Conservation (phyloP, 305 asterid species). For the Fraxinus floribunda region DNA sequence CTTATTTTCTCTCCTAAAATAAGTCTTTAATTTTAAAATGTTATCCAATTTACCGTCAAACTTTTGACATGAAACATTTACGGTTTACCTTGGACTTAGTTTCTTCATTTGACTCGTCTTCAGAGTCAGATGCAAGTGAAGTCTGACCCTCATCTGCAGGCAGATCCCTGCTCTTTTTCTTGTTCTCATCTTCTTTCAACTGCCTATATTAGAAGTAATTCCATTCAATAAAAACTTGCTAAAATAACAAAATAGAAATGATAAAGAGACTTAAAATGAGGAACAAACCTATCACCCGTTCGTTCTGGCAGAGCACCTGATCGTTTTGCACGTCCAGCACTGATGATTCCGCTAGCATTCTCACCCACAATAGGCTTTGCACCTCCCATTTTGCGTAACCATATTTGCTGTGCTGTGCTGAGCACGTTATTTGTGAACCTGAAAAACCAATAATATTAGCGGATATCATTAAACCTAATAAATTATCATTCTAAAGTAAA, state of each 20-base stretch:
- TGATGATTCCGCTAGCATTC: slow-evolving; percentile 90
- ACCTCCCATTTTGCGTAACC: slow-evolving; percentile 96
- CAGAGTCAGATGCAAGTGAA: slow-evolving; percentile 52
- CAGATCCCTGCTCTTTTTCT: slow-evolving; percentile 55
- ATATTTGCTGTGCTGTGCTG: slow-evolving; percentile 96
- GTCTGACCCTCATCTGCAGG: slow-evolving; percentile 49
- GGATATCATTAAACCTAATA: not conserved
- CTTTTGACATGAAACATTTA: not conserved
- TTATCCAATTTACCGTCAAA: not conserved
- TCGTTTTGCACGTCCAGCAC: slow-evolving; percentile 96
- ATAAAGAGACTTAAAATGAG: slow-evolving; percentile 7
- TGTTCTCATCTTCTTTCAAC: slow-evolving; percentile 77
- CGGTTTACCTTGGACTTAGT: slow-evolving; percentile 60
- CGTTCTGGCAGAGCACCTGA: slow-evolving; percentile 53
- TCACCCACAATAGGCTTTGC: slow-evolving; percentile 84
- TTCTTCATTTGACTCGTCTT: slow-evolving; percentile 52
- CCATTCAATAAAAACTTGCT: slow-evolving; percentile 16
- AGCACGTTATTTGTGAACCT: slow-evolving; percentile 97
- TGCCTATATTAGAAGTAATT: slow-evolving; percentile 44
- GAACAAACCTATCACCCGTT: slow-evolving; percentile 77
- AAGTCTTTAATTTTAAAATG: not conserved
- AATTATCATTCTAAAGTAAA: not conserved
- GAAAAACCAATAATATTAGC: slow-evolving; percentile 20
- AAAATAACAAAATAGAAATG: slow-evolving; percentile 20
- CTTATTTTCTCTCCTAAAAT: not conserved